Evolutionary conservation across 176 grass and related monocot genomes (phyloP).

Genomic region (Oryza longistaminata): DNA sequence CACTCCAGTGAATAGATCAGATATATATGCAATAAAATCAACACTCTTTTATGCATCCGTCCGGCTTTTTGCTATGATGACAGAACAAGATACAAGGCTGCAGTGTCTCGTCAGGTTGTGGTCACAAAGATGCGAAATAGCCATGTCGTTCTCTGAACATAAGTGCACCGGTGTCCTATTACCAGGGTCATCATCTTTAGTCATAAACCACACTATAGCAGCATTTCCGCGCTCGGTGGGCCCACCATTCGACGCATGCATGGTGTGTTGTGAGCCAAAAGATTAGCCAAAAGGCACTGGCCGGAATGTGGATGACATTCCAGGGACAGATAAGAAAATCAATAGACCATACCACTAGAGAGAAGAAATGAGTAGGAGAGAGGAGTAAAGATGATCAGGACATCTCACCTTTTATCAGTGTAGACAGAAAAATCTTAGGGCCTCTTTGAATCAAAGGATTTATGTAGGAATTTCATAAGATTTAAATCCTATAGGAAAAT

Average conservation of each 20-base stretch:
- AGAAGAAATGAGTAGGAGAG: slow-evolving; percentile 12
- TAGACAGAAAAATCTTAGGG: background rate
- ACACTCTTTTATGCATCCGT: background rate
- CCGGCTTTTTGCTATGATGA: background rate
- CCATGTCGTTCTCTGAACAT: background rate
- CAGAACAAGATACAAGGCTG: background rate
- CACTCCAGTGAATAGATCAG: background rate
- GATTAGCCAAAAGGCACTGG: background rate
- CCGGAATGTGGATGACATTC: background rate
- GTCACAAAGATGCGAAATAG: background rate
- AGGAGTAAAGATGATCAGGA: slow-evolving; percentile 29
- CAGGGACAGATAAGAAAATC: slow-evolving; percentile 20
- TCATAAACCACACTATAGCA: background rate
- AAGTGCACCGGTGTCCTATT: background rate
- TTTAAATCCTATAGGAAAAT: no score
- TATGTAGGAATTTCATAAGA: no score
- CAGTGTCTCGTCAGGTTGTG: background rate
- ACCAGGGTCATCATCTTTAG: background rate
- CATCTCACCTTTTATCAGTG: background rate
- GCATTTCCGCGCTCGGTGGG: background rate
- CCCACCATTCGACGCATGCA: slow-evolving; percentile 24
- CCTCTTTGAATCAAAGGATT: no score
- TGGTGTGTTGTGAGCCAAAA: background rate
- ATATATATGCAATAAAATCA: background rate
- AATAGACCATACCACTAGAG: slow-evolving; percentile 13